Percentiles rank a stretch among this genome's conserved stretches.
phyloP scores from a whole-genome alignment of 352 stramenopile genomes.

The Pythium scleroteichum region DNA sequence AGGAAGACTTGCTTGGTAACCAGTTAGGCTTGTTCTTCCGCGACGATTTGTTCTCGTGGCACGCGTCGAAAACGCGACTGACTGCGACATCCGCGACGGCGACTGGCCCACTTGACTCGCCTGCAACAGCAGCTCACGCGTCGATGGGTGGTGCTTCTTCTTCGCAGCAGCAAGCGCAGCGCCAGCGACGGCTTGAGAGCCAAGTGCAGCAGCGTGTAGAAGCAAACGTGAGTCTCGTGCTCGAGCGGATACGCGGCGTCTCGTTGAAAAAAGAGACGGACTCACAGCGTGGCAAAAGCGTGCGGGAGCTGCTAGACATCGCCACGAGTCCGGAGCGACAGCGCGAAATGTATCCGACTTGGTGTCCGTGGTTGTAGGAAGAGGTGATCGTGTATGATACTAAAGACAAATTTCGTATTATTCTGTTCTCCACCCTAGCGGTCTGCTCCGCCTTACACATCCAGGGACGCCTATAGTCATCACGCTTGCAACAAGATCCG shows the following conservation, averaged over 20 bases:
- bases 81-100: conserved; percentile 17
- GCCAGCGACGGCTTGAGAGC: conserved; percentile 65
- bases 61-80: conserved; percentile 83
- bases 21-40: conserved; percentile 89
- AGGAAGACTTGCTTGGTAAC: conserved; percentile 84
- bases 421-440: not conserved
- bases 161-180: conserved; percentile 21
- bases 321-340: conserved; percentile 79
- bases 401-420: not conserved
- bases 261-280: conserved; percentile 77
- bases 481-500: too few species aligned
- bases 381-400: not conserved
- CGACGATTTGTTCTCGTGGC: conserved; percentile 87
- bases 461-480: too few species aligned
- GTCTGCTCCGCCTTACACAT: not conserved
- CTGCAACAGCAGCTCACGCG: conserved; percentile 8
- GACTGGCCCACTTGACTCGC: conserved; percentile 29
- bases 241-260: conserved; percentile 76
- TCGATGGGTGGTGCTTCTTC: too few species aligned
- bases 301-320: conserved; percentile 81
- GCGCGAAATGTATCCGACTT: conserved; percentile 87
- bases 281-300: conserved; percentile 66
- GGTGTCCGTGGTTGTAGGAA: conserved; percentile 82
- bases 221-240: conserved; percentile 82
- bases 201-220: conserved; percentile 86